These are phyloP conservation scores for Suillus subluteus DNA, from an alignment of 768 basidiomycete species.

Conservation along the genomic window DNA sequence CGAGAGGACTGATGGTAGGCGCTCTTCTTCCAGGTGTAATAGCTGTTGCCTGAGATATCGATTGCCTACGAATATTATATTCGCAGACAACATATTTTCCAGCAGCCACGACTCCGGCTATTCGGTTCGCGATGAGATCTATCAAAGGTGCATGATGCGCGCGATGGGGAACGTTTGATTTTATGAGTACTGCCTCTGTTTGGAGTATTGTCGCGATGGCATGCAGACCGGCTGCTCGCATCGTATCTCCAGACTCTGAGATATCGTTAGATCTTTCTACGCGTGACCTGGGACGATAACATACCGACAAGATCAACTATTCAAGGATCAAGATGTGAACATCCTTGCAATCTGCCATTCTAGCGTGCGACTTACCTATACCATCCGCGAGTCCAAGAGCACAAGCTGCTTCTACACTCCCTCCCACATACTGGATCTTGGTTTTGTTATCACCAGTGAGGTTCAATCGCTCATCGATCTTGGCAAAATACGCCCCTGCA, in stretches of 20 bases:
- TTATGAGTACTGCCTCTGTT: constrained; percentile 93
- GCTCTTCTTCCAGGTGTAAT: constrained; percentile 91
- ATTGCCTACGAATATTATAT: constrained; percentile 82
- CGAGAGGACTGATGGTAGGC: constrained; percentile 85
- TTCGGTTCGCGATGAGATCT: constrained; percentile 71
- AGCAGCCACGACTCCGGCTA: constrained; percentile 90
- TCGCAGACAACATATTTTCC: constrained; percentile 87
- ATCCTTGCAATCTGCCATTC: constrained; percentile 6
- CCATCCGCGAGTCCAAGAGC: constrained; percentile 95
- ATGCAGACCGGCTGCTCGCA: constrained; percentile 96
- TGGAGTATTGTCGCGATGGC: constrained; percentile 88
- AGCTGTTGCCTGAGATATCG: constrained; percentile 59
- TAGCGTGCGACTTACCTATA: constrained; percentile 63
- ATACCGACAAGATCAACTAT: constrained; percentile 87
- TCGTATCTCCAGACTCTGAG: constrained; percentile 96
- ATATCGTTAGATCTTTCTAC: constrained; percentile 1
- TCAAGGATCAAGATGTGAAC: constrained; percentile 12
- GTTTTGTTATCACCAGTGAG: constrained; percentile 65
- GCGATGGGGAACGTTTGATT: constrained; percentile 66
- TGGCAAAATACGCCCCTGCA: constrained; percentile 74
- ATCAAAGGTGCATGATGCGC: constrained; percentile 69
- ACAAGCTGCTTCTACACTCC: constrained; percentile 98
- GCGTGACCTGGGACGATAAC: constrained; percentile 46
- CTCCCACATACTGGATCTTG: constrained; percentile 93
- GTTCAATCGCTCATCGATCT: constrained; percentile 57